phyloP scores from a whole-genome alignment of 1,284 basidiomycete species.

The Moesziomyces sp. region DNA sequence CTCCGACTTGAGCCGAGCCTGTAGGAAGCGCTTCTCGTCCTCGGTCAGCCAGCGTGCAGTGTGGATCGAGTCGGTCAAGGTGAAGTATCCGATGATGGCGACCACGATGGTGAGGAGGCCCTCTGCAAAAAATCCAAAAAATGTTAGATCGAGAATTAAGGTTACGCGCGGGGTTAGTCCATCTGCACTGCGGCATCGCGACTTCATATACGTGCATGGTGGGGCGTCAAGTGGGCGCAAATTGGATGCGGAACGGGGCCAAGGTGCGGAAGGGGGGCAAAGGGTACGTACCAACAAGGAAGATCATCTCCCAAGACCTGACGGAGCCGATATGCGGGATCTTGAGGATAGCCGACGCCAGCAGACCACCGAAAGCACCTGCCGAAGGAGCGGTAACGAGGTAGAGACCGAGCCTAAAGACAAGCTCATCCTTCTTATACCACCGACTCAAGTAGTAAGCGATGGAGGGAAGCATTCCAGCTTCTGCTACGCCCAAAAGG shows the following conservation, averaged over 20 bases:
- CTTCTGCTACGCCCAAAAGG: constrained; percentile 67
- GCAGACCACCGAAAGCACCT: constrained; percentile 66
- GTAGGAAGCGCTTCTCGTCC: constrained; percentile 64
- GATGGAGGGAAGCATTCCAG: constrained; percentile 64
- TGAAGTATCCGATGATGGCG: constrained; percentile 62
- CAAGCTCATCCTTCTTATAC: constrained; percentile 66
- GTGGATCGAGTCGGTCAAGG: constrained; percentile 65
- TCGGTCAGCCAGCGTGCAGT: constrained; percentile 66
- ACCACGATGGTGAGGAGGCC: constrained; percentile 68
- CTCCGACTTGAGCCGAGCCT: constrained; percentile 42
- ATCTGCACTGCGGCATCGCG: not conserved
- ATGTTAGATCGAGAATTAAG: not conserved
- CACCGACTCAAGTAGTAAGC: constrained; percentile 65
- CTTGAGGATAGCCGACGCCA: constrained; percentile 51
- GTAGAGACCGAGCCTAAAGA: constrained; percentile 66
- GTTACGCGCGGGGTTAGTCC: no score
- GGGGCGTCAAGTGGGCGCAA: no score
- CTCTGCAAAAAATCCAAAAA: constrained; percentile 33
- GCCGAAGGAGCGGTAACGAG: constrained; percentile 51
- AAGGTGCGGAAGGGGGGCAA: no score
- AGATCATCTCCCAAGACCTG: constrained; percentile 66
- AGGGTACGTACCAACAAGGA: constrained; percentile 46
- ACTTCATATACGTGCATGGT: not conserved
- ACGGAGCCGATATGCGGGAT: constrained; percentile 41
- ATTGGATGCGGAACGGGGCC: no score